Base-by-base conservation (phyloP, 148 eudicot species). In the Fagopyrum tataricum region DNA sequence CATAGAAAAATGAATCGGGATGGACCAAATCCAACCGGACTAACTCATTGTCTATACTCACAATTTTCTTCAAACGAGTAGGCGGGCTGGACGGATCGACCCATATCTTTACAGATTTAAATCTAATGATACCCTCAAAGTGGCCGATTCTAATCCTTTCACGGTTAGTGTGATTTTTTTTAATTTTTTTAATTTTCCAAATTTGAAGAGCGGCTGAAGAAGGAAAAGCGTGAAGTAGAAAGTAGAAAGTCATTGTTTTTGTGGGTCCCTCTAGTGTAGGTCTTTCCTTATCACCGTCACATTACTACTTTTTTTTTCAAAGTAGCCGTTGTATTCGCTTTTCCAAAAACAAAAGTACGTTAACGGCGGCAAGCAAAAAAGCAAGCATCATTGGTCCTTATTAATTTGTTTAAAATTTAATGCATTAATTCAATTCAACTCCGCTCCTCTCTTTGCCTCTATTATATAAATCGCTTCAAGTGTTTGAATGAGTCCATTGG, bases 301-400 rank as follows among this genome's bases (percentile, higher is more conserved):
- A 18, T 64, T 39, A 43, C 69, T 7, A 37, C 13, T 44, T 46
- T 69, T n/a, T n/a, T 77, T 64, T 62, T 48, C 84, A 81, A 78
- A 81, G 73, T 81, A 81, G 84, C 84, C 84, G 84, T 81, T 81
- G 62, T 74, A 73, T 62, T 74, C 62, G 51, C 67, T 71, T 21
- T 52, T 15, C 58, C 68, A 40, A 79, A 47, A 61, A 61, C 4
- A 61, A 13, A 64, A 64, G 26, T 7, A 31, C 44, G 31, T 43
- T 20, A 31, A 31, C 37, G 37, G 37, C 37, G 37, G 10, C 64
- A 55, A 48, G 24, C 78, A 64, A 49, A 51, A n/a, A 40, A 56
- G 61, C 61, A 55, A 14, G 18, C 69, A 12, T 42, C 18, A 8
- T 42, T 21, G 37, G 2, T 31, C 2, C 37, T 31, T 31, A 31